phyloP scores from a whole-genome alignment of 345 rosid genomes.

The Bruguiera parviflora region DNA sequence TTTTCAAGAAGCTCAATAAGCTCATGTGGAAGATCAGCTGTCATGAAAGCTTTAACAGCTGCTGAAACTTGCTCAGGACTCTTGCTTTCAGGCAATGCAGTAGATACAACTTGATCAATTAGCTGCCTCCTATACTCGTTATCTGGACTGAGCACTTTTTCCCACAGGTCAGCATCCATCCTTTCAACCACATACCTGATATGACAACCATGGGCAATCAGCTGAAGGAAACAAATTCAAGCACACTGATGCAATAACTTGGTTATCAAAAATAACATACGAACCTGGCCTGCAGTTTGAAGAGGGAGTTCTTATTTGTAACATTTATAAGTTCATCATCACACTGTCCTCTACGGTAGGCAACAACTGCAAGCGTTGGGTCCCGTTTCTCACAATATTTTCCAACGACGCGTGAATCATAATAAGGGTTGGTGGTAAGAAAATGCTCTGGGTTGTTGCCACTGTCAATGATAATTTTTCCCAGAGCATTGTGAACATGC shows the following conservation, averaged over 20 bases:
- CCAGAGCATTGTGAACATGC: slow-evolving; percentile 98
- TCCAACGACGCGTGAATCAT: slow-evolving; percentile 96
- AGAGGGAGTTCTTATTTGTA: slow-evolving; percentile 92
- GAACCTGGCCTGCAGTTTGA: slow-evolving; percentile 97
- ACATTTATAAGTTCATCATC: slow-evolving; percentile 96
- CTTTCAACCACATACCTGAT: slow-evolving; percentile 81
- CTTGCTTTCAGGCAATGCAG: slow-evolving; percentile 91
- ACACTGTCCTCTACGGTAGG: slow-evolving; percentile 96
- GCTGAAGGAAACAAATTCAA: not conserved
- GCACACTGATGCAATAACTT: not conserved
- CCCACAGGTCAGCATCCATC: slow-evolving; percentile 99
- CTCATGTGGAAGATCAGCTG: slow-evolving; percentile 78
- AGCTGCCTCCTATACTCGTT: slow-evolving; percentile 87
- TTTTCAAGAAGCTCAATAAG: slow-evolving; percentile 87
- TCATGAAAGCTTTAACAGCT: slow-evolving; percentile 82
- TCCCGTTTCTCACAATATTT: slow-evolving; percentile 99
- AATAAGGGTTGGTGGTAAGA: slow-evolving; percentile 97
- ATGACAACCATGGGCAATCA: slow-evolving; percentile 2
- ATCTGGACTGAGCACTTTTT: slow-evolving; percentile 82
- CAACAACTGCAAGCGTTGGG: slow-evolving; percentile 97
- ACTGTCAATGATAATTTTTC: slow-evolving; percentile 98
- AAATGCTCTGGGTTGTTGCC: slow-evolving; percentile 98
- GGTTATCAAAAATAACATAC: slow-evolving; percentile 12
- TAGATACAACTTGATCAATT: slow-evolving; percentile 95
- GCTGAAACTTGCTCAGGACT: slow-evolving; percentile 84